Percentiles rank a stretch among this genome's conserved stretches.
Conservation (phyloP, 352 stramenopile genomes). For the Globisporangium okanoganense region DNA sequence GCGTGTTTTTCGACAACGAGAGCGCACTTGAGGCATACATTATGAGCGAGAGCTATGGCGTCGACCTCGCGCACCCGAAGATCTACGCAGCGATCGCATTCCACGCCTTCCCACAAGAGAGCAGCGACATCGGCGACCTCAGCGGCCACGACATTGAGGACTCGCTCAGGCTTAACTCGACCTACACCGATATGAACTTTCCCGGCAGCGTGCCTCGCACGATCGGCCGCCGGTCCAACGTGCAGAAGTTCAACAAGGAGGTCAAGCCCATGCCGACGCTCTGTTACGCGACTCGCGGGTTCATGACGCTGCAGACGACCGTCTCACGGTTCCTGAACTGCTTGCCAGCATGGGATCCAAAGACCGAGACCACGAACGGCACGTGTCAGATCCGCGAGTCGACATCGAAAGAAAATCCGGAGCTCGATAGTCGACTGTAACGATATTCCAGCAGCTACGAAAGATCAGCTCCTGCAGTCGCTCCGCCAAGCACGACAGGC, state of each 20-base stretch:
- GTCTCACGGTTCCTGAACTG: constrained; percentile 70
- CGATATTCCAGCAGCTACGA: constrained; percentile 18
- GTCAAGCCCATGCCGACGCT: constrained; percentile 23
- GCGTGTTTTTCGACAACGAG: constrained; percentile 36
- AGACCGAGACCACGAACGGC: constrained; percentile 21
- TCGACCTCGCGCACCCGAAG: constrained; percentile 41
- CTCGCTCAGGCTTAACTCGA: constrained; percentile 67
- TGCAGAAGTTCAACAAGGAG: constrained; percentile 22
- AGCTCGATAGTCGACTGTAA: constrained; percentile 31
- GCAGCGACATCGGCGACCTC: constrained; percentile 30
- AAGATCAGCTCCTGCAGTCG: constrained; percentile 33
- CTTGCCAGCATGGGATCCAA: constrained; percentile 45
- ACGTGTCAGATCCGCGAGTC: constrained; percentile 45
- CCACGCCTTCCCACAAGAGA: constrained; percentile 33
- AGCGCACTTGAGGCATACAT: constrained; percentile 53
- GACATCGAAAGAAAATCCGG: constrained; percentile 17
- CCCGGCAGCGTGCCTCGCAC: constrained; percentile 47
- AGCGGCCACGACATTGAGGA: constrained; percentile 44
- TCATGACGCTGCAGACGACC: constrained; percentile 70
- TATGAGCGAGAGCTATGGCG: constrained; percentile 41
- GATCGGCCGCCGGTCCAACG: constrained; percentile 8
- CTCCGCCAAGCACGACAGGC: constrained; percentile 61
- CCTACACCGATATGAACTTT: constrained; percentile 26
- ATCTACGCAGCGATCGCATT: constrained; percentile 72
- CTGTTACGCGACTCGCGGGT: constrained; percentile 55